phyloP scores from a whole-genome alignment of 208 protist genomes.

The Trypanosoma brucei region DNA sequence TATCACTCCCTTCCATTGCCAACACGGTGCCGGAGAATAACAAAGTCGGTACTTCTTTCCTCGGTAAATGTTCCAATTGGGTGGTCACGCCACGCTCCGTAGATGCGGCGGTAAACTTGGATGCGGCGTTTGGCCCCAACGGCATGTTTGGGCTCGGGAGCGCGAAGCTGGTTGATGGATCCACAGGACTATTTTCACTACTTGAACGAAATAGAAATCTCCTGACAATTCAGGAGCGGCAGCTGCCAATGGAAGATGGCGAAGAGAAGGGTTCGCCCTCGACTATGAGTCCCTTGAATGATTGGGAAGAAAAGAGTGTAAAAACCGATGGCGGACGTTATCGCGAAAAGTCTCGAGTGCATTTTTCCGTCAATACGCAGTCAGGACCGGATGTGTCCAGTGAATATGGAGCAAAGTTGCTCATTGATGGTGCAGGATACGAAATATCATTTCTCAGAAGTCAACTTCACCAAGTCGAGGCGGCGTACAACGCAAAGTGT shows the following conservation, averaged over 20 bases:
- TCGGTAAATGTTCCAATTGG: slow-evolving; percentile 20
- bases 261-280: not conserved
- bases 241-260: not conserved
- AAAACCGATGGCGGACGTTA: not conserved
- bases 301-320: not conserved
- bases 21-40: not conserved
- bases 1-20: slow-evolving; percentile 12
- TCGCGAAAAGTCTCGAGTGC: slow-evolving; percentile 1
- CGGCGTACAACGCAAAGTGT: slow-evolving; percentile 81
- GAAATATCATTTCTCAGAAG: slow-evolving; percentile 74
- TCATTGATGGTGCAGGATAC: slow-evolving; percentile 71
- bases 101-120: slow-evolving; percentile 13
- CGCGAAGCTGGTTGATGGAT: slow-evolving; percentile 17
- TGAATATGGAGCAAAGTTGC: slow-evolving; percentile 20
- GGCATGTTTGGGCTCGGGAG: slow-evolving; percentile 28
- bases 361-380: not conserved
- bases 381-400: not conserved
- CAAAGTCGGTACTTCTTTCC: slow-evolving; percentile 5
- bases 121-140: slow-evolving; percentile 1
- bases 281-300: not conserved
- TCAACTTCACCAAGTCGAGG: slow-evolving; percentile 80
- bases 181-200: slow-evolving; percentile 16
- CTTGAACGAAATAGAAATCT: slow-evolving; percentile 15
- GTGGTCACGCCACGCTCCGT: slow-evolving; percentile 15
- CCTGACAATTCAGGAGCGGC: slow-evolving; percentile 1